phyloP scores from a whole-genome alignment of 129 eudicot genomes.

The Saposhnikovia divaricata region DNA sequence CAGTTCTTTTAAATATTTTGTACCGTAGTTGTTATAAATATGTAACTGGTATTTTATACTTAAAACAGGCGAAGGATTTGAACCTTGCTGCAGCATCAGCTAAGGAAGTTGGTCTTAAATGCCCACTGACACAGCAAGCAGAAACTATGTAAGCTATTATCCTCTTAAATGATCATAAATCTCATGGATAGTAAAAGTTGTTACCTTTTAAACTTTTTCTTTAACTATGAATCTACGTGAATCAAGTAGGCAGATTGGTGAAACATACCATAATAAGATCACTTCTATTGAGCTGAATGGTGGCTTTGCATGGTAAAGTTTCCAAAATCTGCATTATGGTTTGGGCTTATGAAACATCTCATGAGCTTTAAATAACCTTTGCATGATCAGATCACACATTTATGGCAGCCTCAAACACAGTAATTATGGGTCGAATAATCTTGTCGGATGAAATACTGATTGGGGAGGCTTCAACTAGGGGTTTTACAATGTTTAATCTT shows the following conservation, averaged over 20 bases:
- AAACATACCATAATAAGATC: background rate
- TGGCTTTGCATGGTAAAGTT: background rate
- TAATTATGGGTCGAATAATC: background rate
- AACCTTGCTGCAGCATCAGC: slow-evolving; percentile 74
- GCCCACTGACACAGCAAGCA: slow-evolving; percentile 63
- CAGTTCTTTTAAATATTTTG: background rate
- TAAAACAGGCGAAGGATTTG: slow-evolving; percentile 78
- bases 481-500: background rate
- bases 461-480: background rate
- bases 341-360: background rate
- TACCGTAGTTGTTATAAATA: background rate
- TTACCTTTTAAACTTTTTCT: background rate
- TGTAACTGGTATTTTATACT: background rate
- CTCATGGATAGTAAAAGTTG: background rate
- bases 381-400: background rate
- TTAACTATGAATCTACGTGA: background rate
- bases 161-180: background rate
- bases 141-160: slow-evolving; percentile 48
- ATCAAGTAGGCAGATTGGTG: background rate
- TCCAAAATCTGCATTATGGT: background rate
- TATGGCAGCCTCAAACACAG: background rate
- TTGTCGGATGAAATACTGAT: background rate
- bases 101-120: slow-evolving; percentile 47
- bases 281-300: background rate
- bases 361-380: background rate